Percentiles rank a stretch among this genome's conserved stretches.
phyloP scores from a whole-genome alignment of 2,329 filamentous ascomycete species.

The Cladosporium sp. region DNA sequence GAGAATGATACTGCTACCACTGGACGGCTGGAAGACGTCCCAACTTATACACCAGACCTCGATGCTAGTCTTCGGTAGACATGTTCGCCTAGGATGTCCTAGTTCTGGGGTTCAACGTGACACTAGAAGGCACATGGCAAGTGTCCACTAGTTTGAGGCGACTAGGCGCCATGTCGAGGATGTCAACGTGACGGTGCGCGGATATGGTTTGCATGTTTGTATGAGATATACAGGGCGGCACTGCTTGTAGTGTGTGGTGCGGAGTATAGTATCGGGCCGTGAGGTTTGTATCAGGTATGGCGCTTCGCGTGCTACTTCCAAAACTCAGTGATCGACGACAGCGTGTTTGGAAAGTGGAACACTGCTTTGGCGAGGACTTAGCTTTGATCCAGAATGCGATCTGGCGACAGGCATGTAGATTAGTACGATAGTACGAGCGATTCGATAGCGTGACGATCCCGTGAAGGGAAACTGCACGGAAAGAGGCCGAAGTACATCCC shows the following conservation, averaged over 20 bases:
- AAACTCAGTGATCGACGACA: conserved; percentile 11
- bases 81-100: neutral
- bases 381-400: neutral
- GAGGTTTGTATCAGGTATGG: neutral
- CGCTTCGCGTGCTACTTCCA: neutral
- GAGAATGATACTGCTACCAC: neutral
- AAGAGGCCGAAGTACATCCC: neutral
- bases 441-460: neutral
- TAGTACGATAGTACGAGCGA: neutral
- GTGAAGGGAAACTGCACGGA: neutral
- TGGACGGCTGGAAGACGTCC: neutral
- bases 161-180: conserved; percentile 6
- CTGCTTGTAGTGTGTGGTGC: neutral
- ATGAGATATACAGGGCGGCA: conserved; percentile 10
- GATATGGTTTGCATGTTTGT: neutral
- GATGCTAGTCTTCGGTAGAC: neutral
- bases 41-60: conserved; percentile 7
- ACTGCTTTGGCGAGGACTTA: neutral
- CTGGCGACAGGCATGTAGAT: neutral
- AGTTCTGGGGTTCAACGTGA: neutral
- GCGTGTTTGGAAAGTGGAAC: neutral
- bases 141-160: conserved; percentile 3
- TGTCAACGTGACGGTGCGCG: neutral
- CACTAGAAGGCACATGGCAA: neutral
- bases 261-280: neutral